Percentiles rank a stretch among this genome's conserved stretches.
Evolutionary conservation across 805 yeast genomes (phyloP).

Genomic region (Barnettozyma siamensis): DNA sequence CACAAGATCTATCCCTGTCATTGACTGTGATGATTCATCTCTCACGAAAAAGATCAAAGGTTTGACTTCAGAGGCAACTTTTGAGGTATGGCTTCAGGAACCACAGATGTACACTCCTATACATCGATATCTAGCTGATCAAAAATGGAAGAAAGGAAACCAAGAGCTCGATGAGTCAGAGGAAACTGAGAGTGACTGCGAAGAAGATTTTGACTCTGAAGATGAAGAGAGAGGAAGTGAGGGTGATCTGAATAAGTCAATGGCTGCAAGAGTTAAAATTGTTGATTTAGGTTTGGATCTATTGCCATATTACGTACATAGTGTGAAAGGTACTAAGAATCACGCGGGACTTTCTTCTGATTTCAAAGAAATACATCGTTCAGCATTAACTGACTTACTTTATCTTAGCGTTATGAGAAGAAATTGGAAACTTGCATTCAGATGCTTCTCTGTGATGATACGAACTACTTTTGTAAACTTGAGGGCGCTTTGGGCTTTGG

Average conservation of each 20-base stretch:
- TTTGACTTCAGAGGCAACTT: slow-evolving; percentile 18
- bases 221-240: no score
- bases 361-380: neutral
- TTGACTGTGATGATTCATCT: neutral
- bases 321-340: no score
- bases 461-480: slow-evolving; percentile 47
- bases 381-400: slow-evolving; percentile 22
- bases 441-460: slow-evolving; percentile 43
- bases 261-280: no score
- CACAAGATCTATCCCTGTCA: neutral
- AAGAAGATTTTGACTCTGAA: no score
- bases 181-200: no score
- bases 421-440: slow-evolving; percentile 54
- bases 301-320: no score
- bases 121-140: neutral
- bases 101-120: slow-evolving; percentile 10
- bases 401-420: slow-evolving; percentile 41
- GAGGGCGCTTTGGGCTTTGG: slow-evolving; percentile 58
- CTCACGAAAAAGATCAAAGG: slow-evolving; percentile 2
- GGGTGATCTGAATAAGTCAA: no score
- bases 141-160: no score
- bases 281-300: no score
- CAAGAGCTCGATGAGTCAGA: no score
- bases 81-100: slow-evolving; percentile 21
- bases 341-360: no score